Conservation (phyloP, 108 stramenopile species). For the Cyclotella choctawhatcheeana region DNA sequence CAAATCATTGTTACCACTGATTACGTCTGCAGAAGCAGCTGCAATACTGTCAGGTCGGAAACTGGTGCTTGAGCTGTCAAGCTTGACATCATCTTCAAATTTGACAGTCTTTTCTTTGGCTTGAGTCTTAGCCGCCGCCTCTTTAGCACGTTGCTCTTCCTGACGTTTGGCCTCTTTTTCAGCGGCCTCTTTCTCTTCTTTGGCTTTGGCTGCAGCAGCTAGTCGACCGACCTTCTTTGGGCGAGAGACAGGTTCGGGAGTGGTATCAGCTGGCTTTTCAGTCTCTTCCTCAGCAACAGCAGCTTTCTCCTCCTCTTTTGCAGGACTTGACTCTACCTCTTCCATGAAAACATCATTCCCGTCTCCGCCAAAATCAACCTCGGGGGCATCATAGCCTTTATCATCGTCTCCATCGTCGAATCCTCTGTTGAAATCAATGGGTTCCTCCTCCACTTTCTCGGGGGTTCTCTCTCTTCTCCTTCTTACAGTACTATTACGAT, state of each 20-base stretch:
- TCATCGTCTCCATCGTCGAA: slow-evolving; percentile 30
- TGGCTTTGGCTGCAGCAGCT: slow-evolving; percentile 28
- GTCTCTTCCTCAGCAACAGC: not conserved
- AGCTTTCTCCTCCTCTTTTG: not conserved
- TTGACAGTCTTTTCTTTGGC: slow-evolving; percentile 11
- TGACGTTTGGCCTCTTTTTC: slow-evolving; percentile 10
- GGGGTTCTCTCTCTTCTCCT: slow-evolving; percentile 7
- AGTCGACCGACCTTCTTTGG: slow-evolving; percentile 17
- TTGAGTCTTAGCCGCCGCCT: slow-evolving; percentile 2
- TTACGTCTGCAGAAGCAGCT: slow-evolving; percentile 25
- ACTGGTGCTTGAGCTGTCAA: slow-evolving; percentile 57
- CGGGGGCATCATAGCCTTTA: not conserved
- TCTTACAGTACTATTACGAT: slow-evolving; percentile 2
- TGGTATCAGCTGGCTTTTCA: not conserved
- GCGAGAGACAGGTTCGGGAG: not conserved
- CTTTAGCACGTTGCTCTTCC: slow-evolving; percentile 25
- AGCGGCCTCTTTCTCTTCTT: slow-evolving; percentile 37
- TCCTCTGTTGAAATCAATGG: slow-evolving; percentile 10
- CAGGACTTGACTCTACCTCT: slow-evolving; percentile 1
- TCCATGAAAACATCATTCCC: slow-evolving; percentile 15
- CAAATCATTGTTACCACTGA: slow-evolving; percentile 19
- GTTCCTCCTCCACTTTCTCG: slow-evolving; percentile 8
- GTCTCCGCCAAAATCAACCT: slow-evolving; percentile 29
- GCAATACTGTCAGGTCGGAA: slow-evolving; percentile 68
- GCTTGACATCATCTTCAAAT: slow-evolving; percentile 12